Percentiles rank a stretch among this genome's conserved stretches.
Conservation (phyloP, 1,139 yeast species). For the Candida freyschussii region DNA sequence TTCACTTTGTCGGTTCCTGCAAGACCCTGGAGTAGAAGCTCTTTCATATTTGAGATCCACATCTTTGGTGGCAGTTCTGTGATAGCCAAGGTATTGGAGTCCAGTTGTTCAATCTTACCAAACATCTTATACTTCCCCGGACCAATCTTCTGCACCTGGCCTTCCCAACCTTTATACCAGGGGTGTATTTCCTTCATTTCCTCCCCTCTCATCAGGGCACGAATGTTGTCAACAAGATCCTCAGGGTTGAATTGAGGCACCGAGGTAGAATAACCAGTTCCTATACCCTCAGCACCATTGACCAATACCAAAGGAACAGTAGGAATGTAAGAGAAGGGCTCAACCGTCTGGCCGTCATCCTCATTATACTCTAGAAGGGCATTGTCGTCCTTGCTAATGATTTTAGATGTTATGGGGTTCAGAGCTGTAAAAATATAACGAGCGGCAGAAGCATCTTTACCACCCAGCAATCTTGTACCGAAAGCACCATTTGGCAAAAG, state of each 20-base stretch:
- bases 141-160: slow-evolving; percentile 61
- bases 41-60: slow-evolving; percentile 92
- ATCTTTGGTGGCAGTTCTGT: slow-evolving; percentile 90
- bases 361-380: slow-evolving; percentile 75
- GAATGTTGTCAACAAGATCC: slow-evolving; percentile 73
- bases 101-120: slow-evolving; percentile 80
- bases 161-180: slow-evolving; percentile 97
- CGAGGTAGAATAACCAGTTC: slow-evolving; percentile 97
- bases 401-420: slow-evolving; percentile 64
- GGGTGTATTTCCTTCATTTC: slow-evolving; percentile 75
- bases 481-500: slow-evolving; percentile 92
- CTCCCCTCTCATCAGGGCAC: slow-evolving; percentile 68
- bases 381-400: slow-evolving; percentile 79
- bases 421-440: slow-evolving; percentile 94
- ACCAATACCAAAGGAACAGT: slow-evolving; percentile 88
- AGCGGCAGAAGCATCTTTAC: slow-evolving; percentile 98
- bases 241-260: slow-evolving; percentile 87
- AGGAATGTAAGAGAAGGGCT: slow-evolving; percentile 95
- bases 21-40: slow-evolving; percentile 69
- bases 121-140: slow-evolving; percentile 66
- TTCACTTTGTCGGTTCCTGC: slow-evolving; percentile 64
- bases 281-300: slow-evolving; percentile 97
- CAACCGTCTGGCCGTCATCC: slow-evolving; percentile 92
- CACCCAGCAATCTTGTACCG: slow-evolving; percentile 96
- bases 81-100: slow-evolving; percentile 76